A percentile compares a stretch with the other conserved stretches of the same genome.
These are phyloP conservation scores for Plasmodium malariae DNA, from an alignment of 169 alveolate genomes.

Conservation along the genomic window DNA sequence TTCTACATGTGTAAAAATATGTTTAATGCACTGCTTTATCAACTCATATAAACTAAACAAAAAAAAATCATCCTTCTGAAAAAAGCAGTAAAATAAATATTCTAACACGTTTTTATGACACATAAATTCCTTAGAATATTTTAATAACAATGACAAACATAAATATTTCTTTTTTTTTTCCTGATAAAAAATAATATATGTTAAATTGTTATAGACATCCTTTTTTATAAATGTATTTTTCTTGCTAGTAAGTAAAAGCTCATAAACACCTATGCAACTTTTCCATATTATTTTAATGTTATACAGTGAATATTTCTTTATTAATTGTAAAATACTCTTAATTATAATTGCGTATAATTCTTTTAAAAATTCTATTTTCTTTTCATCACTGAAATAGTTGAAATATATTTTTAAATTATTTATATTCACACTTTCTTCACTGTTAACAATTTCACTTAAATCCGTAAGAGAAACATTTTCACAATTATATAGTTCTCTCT, in stretches of 20 bases:
- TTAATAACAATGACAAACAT: slow-evolving; percentile 59
- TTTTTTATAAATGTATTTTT: slow-evolving; percentile 53
- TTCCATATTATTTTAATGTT: slow-evolving; percentile 76
- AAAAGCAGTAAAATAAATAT: slow-evolving; percentile 67
- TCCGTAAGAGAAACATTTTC: not conserved
- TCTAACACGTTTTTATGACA: slow-evolving; percentile 69
- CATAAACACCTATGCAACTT: slow-evolving; percentile 64
- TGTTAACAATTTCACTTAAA: slow-evolving; percentile 10
- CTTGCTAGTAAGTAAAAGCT: slow-evolving; percentile 53
- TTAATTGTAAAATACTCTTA: slow-evolving; percentile 24
- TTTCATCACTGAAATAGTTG: not conserved
- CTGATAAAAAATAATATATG: slow-evolving; percentile 72
- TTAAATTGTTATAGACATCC: slow-evolving; percentile 58
- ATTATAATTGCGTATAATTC: slow-evolving; percentile 42
- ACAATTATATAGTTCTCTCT: not conserved
- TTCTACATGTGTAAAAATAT: slow-evolving; percentile 48
- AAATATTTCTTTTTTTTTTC: slow-evolving; percentile 71
- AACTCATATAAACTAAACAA: slow-evolving; percentile 56
- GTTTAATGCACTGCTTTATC: slow-evolving; percentile 67
- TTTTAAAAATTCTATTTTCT: slow-evolving; percentile 39
- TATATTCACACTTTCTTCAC: slow-evolving; percentile 19
- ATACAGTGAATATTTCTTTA: slow-evolving; percentile 74
- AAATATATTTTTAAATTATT: slow-evolving; percentile 12
- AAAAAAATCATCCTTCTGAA: slow-evolving; percentile 60
- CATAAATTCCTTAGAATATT: slow-evolving; percentile 67